Percentiles rank a stretch among this genome's conserved stretches.
phyloP scores from a whole-genome alignment of 257 asterid genomes.

The Solanum pennellii region DNA sequence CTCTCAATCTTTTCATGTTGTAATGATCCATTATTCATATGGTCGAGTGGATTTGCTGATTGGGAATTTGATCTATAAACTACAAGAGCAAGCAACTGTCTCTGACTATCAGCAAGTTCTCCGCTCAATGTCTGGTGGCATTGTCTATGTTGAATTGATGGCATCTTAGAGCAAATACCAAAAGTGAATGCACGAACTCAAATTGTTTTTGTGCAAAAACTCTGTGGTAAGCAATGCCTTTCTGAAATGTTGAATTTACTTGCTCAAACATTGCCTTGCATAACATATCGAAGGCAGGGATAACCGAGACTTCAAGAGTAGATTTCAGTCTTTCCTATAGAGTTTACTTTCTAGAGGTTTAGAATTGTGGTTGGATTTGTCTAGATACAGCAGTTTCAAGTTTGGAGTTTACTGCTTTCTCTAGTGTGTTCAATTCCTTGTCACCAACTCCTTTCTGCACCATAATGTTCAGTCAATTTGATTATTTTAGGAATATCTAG shows the following conservation, averaged over 20 bases:
- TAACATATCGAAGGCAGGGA: constrained; percentile 89
- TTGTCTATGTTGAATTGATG: constrained; percentile 61
- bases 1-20: constrained; percentile 80
- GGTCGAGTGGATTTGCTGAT: constrained; percentile 46
- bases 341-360: constrained; percentile 87
- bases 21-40: constrained; percentile 80
- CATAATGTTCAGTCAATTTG: constrained; percentile 3
- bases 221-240: constrained; percentile 70
- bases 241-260: too few relatives aligned
- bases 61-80: constrained; percentile 46
- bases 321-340: constrained; percentile 84
- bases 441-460: constrained; percentile 95
- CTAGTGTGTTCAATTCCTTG: constrained; percentile 77
- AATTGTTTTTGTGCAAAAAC: constrained; percentile 63
- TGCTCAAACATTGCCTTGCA: constrained; percentile 30
- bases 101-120: constrained; percentile 82
- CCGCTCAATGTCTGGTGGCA: constrained; percentile 66
- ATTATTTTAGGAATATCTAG: too few relatives aligned
- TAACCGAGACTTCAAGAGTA: constrained; percentile 62
- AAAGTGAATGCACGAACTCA: constrained; percentile 69
- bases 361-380: constrained; percentile 81
- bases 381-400: constrained; percentile 72
- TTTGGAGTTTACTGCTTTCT: constrained; percentile 70
- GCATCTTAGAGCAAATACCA: constrained; percentile 72
- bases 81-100: constrained; percentile 64